Conservation (phyloP, 73 alveolate genomes). For the Stentor roeselii region DNA sequence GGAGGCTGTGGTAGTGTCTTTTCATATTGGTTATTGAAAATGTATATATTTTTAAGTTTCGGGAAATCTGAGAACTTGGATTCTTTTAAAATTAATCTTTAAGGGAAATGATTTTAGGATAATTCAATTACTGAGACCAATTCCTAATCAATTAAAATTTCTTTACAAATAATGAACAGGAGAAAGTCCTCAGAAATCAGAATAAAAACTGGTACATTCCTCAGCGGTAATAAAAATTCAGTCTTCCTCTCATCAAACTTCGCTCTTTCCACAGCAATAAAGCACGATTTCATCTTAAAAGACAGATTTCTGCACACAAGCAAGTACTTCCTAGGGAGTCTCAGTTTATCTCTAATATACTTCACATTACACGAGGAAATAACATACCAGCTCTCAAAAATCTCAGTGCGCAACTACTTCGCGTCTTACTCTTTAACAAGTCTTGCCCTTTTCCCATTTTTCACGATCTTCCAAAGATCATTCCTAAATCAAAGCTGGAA, state of each 20-base stretch:
- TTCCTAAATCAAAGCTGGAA: not conserved
- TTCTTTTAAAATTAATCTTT: no score
- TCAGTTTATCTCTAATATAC: not conserved
- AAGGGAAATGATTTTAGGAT: no score
- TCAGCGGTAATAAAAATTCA: constrained; percentile 2
- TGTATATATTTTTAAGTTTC: no score
- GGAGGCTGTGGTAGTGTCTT: not conserved
- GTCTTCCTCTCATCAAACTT: not conserved
- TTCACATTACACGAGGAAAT: not conserved
- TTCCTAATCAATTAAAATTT: no score
- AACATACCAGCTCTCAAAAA: not conserved
- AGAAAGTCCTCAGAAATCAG: not conserved
- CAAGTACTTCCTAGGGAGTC: not conserved
- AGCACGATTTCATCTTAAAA: not conserved
- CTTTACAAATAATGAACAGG: no score
- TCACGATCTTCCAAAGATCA: not conserved
- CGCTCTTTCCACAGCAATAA: not conserved
- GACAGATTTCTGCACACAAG: not conserved
- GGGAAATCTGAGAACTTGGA: no score
- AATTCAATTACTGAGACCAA: no score
- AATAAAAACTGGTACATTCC: not conserved
- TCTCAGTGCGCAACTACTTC: not conserved
- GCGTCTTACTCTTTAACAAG: not conserved
- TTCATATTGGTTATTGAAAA: no score
- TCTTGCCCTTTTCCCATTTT: not conserved